Base-by-base conservation (phyloP, 176 grass and related monocot species). In the Canna indica region DNA sequence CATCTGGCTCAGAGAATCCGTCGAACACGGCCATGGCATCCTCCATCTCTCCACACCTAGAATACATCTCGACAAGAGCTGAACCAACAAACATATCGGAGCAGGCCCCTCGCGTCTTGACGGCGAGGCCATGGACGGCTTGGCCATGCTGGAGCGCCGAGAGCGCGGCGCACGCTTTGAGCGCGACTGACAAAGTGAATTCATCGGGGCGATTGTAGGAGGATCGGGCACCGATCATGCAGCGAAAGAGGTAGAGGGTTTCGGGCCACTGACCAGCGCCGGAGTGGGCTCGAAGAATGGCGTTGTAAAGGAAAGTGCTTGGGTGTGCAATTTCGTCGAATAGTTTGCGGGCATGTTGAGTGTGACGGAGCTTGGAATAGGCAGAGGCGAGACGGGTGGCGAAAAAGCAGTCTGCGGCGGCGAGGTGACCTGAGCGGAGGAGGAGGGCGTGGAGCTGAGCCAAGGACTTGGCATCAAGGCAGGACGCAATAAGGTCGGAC, bases 301-400 rank as follows among this genome's bases (percentile, higher is more conserved):
- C 83, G 62, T 94, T 94, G 33, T 36, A 76, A 3, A 91, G 88
- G 74, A 70, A 70, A 16, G 45, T 47, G 26, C 50, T 70, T 24
- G 63, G 84, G 28, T 7, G 29, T 25, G 75, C 74, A 28, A 87
- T 87, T 91, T 87, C 88, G 22, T 91, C 81, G 75, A 91, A 87
- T 75, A 87, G 74, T 68, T 66, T n/a, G 60, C 70, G 78, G 38
- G 88, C 84, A 44, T 41, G 25, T 18, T 17, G 36, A 14, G 64
- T 31, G 62, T 66, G 75, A 36, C 83, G 70, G 16, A 50, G 68
- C 10, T 32, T 70, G 42, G 2, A 13, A 41, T 50, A 50, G 3
- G 68, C 68, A 20, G 72, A 69, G 36, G 69, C 69, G 14, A 84
- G 61, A 12, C 80, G 74, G 17, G 5, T 38, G 2, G 78, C 73